Percentiles rank a stretch among this genome's conserved stretches.
phyloP scores from a whole-genome alignment of 2,329 filamentous ascomycete species.

The Teratosphaeria viscida region DNA sequence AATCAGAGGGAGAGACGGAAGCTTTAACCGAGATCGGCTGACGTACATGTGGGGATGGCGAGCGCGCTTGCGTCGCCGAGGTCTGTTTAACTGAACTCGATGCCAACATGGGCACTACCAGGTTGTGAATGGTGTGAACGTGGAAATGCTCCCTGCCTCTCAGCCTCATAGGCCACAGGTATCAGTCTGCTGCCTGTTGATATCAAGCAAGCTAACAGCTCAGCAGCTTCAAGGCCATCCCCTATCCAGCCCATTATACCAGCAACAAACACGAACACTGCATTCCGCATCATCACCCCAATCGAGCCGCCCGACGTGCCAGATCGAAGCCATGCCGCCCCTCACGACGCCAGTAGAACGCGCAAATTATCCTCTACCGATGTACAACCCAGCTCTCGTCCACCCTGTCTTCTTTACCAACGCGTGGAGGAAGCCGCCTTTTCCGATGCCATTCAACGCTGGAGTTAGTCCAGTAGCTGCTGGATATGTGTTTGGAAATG shows the following conservation, averaged over 20 bases:
- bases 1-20: background rate
- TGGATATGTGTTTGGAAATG: conserved; percentile 29
- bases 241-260: conserved; percentile 9
- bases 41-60: background rate
- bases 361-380: conserved; percentile 1
- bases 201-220: conserved; percentile 4
- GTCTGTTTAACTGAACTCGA: background rate
- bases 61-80: background rate
- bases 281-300: conserved; percentile 16
- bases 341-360: conserved; percentile 5
- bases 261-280: conserved; percentile 21
- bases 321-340: conserved; percentile 41
- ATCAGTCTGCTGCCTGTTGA: conserved; percentile 1
- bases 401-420: conserved; percentile 72
- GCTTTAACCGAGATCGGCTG: background rate
- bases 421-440: conserved; percentile 47
- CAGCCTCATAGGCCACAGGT: conserved; percentile 34
- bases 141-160: conserved; percentile 27
- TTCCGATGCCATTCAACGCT: conserved; percentile 29
- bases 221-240: background rate
- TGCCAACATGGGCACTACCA: background rate
- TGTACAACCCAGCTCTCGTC: conserved; percentile 47
- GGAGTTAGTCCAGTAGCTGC: conserved; percentile 34
- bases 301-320: conserved; percentile 25
- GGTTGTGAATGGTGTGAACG: background rate